Percentiles rank a stretch among this genome's conserved stretches.
Evolutionary conservation across 2,329 filamentous ascomycete genomes (phyloP).

Genomic region (Xylaria sp.): DNA sequence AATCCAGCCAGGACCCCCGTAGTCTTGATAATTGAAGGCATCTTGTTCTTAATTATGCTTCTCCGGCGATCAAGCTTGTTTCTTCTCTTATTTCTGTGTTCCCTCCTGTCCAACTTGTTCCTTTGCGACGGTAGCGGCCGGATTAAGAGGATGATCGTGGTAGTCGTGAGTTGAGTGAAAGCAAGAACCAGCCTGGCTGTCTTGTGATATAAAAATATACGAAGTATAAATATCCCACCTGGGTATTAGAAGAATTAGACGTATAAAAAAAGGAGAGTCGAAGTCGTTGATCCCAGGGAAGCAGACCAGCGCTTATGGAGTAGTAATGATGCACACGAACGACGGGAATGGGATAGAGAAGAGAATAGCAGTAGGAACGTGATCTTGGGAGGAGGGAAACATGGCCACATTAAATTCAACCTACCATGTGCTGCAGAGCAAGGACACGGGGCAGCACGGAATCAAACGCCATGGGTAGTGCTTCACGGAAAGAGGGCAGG

Average conservation of each 20-base stretch:
- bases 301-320: constrained; percentile 58
- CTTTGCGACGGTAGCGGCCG: constrained; percentile 31
- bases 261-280: constrained; percentile 40
- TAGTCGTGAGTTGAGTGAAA: constrained; percentile 29
- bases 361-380: constrained; percentile 35
- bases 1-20: constrained; percentile 50
- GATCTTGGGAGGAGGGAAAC: constrained; percentile 38
- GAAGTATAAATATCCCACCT: constrained; percentile 35
- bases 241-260: constrained; percentile 45
- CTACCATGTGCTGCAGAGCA: background rate
- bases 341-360: constrained; percentile 42
- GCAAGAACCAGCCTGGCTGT: constrained; percentile 50
- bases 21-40: constrained; percentile 56
- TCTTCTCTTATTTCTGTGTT: constrained; percentile 4
- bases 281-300: constrained; percentile 48
- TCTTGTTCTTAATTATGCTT: constrained; percentile 44
- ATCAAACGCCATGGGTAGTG: constrained; percentile 25
- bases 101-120: constrained; percentile 14
- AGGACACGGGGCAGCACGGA: constrained; percentile 21
- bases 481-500: constrained; percentile 42
- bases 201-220: constrained; percentile 26
- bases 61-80: constrained; percentile 34
- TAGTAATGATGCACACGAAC: constrained; percentile 39
- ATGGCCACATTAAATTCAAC: constrained; percentile 38
- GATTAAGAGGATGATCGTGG: constrained; percentile 29